Percentiles rank a stretch among this genome's conserved stretches.
Conservation (phyloP, 1,284 basidiomycete species). For the Ustilago trichophora region DNA sequence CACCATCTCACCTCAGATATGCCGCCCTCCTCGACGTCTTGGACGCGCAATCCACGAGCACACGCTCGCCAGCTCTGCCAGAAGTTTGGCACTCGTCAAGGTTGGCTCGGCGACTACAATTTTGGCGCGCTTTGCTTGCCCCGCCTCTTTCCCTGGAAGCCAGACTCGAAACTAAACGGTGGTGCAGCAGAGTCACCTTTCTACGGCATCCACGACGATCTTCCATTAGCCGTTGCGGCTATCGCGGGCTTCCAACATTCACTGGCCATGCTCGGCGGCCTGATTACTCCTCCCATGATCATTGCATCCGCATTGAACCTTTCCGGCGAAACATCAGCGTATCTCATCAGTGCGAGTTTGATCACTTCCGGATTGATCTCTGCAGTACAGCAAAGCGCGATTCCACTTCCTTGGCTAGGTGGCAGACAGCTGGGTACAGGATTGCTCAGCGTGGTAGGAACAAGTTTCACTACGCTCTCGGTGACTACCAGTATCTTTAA, state of each 20-base stretch:
- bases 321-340: constrained; percentile 71
- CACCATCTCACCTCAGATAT: neutral
- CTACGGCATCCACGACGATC: constrained; percentile 55
- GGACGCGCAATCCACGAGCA: constrained; percentile 10
- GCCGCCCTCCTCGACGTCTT: neutral
- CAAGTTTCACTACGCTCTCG: constrained; percentile 81
- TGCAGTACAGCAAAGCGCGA: constrained; percentile 77
- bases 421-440: constrained; percentile 80
- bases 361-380: constrained; percentile 77
- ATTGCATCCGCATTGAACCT: constrained; percentile 61
- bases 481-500: constrained; percentile 76
- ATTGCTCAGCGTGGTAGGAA: constrained; percentile 83
- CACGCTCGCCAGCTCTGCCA: constrained; percentile 1
- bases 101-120: constrained; percentile 56
- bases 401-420: constrained; percentile 71
- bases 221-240: constrained; percentile 51
- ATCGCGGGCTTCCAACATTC: constrained; percentile 74
- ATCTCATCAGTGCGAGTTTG: constrained; percentile 82
- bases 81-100: constrained; percentile 29
- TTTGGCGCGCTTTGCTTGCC: constrained; percentile 51
- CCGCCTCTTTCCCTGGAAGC: constrained; percentile 49
- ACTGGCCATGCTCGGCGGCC: constrained; percentile 81
- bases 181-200: constrained; percentile 43
- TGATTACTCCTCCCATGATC: constrained; percentile 81
- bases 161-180: constrained; percentile 17